Conservation (phyloP, 495 filamentous ascomycete species). For the Penicillium lagena region DNA sequence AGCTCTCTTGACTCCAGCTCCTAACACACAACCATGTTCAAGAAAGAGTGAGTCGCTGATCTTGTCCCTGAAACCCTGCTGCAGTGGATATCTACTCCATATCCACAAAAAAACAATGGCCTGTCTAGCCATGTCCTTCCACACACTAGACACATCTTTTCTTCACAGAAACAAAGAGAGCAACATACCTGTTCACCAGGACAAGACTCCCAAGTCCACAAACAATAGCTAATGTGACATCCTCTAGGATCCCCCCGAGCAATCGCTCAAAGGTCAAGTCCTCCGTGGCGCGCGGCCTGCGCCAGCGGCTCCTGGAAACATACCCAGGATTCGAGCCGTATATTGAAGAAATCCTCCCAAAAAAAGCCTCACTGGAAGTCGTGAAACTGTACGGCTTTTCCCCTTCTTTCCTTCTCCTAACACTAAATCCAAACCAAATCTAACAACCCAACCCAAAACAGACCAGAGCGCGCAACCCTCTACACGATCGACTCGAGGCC, state of each 20-base stretch:
- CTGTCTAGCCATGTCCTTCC: no score
- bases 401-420: not conserved
- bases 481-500: slow-evolving; percentile 72
- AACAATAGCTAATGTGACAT: slow-evolving; percentile 10
- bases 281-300: slow-evolving; percentile 81
- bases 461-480: slow-evolving; percentile 78
- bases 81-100: no score
- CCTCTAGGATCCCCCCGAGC: slow-evolving; percentile 59
- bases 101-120: not conserved
- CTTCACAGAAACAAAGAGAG: no score
- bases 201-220: not conserved
- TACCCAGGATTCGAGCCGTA: slow-evolving; percentile 81
- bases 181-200: not conserved
- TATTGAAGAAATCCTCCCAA: slow-evolving; percentile 93
- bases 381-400: slow-evolving; percentile 64
- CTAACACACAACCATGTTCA: slow-evolving; percentile 64
- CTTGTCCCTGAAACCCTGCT: no score
- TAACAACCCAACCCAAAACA: slow-evolving; percentile 13
- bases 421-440: no score
- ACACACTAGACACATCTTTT: no score
- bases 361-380: slow-evolving; percentile 86
- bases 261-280: slow-evolving; percentile 97
- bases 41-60: slow-evolving; percentile 65
- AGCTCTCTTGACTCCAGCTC: slow-evolving; percentile 4
- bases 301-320: slow-evolving; percentile 70